Conservation (phyloP, 805 yeast genomes). For the Jamesozyma jinghongensis region DNA sequence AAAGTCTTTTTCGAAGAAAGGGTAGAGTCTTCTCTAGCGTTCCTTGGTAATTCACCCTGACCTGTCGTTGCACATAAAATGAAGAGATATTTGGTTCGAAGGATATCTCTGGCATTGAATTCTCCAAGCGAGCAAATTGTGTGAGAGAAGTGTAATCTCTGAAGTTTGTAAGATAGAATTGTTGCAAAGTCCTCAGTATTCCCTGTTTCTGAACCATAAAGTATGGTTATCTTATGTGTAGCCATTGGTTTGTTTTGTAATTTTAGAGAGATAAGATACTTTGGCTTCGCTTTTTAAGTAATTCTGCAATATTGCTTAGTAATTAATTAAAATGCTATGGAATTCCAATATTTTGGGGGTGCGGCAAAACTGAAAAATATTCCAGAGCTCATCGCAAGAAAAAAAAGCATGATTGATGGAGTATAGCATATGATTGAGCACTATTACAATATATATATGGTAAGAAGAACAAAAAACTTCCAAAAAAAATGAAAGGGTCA, state of each 20-base stretch:
- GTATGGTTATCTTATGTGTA: constrained; percentile 40
- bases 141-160: constrained; percentile 44
- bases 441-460: no score
- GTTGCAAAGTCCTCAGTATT: constrained; percentile 80
- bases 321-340: no score
- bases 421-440: no score
- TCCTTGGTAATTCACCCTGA: constrained; percentile 86
- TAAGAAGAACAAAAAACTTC: no score
- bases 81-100: constrained; percentile 36
- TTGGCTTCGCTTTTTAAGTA: no score
- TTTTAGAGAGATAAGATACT: no score
- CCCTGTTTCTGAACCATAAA: constrained; percentile 92
- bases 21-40: constrained; percentile 39
- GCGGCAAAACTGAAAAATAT: no score
- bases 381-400: no score
- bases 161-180: constrained; percentile 46
- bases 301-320: no score
- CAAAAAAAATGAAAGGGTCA: no score
- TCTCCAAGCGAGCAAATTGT: constrained; percentile 48
- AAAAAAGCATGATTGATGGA: no score
- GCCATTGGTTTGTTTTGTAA: constrained; percentile 6
- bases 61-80: constrained; percentile 82
- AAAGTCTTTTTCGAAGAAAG: constrained; percentile 29
- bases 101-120: constrained; percentile 45
- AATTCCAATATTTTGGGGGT: no score